These are phyloP conservation scores for Simmondsia chinensis DNA, from an alignment of 148 eudicot species.

Conservation along the genomic window DNA sequence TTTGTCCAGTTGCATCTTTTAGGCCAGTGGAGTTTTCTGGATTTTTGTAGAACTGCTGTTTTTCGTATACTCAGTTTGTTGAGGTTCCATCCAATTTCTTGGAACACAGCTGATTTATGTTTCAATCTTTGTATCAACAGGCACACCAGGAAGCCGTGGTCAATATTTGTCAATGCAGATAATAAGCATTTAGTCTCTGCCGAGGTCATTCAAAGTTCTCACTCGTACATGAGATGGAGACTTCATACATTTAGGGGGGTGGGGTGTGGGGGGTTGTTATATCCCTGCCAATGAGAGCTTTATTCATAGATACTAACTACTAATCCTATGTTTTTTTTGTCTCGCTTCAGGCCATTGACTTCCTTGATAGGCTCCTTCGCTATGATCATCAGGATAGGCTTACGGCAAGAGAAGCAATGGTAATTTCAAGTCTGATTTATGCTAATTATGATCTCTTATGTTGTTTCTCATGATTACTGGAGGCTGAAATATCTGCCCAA, in stretches of 20 bases:
- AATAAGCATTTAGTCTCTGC: constrained; percentile 95
- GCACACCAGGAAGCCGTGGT: constrained; percentile 97
- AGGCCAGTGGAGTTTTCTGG: background rate
- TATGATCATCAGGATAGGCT: constrained; percentile 98
- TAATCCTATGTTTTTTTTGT: background rate
- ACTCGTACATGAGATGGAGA: too few species aligned
- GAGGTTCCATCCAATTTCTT: background rate
- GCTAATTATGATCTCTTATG: background rate
- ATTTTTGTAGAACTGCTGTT: background rate
- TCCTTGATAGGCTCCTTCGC: constrained; percentile 91
- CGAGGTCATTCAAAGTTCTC: constrained; percentile 48
- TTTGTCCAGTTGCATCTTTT: background rate
- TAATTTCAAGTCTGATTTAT: constrained; percentile 10
- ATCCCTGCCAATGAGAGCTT: constrained; percentile 1
- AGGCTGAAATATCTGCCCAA: background rate
- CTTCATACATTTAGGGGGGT: too few species aligned
- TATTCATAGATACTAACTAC: background rate
- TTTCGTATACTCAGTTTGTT: background rate
- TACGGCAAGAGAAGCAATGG: constrained; percentile 98
- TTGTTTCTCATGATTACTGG: background rate
- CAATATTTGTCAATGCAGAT: constrained; percentile 79
- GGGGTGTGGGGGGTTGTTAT: too few species aligned
- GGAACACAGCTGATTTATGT: background rate
- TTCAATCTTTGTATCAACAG: constrained; percentile 22
- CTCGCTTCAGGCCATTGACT: constrained; percentile 77